Conservation (phyloP, 805 yeast genomes). For the Saturnispora kantuleensis region DNA sequence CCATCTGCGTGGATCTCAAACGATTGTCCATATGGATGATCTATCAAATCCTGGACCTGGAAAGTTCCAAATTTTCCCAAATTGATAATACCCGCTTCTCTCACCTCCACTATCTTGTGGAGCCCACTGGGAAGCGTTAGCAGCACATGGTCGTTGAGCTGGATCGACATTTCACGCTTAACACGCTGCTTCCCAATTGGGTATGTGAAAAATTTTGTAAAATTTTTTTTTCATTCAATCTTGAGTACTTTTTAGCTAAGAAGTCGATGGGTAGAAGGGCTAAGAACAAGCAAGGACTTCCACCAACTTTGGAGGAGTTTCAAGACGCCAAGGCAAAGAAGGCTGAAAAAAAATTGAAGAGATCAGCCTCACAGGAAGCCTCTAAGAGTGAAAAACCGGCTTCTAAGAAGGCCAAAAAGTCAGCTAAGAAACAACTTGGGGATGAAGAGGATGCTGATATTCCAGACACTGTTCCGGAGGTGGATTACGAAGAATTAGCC, state of each 20-base stretch:
- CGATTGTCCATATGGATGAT: slow-evolving; percentile 78
- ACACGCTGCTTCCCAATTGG: slow-evolving; percentile 1
- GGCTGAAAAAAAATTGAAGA: slow-evolving; percentile 27
- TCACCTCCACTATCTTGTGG: slow-evolving; percentile 59
- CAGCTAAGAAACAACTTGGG: slow-evolving; percentile 11
- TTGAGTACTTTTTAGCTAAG: background rate
- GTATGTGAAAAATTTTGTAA: slow-evolving; percentile 7
- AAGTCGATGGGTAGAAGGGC: slow-evolving; percentile 80
- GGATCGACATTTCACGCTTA: slow-evolving; percentile 1
- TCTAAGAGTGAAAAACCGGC: slow-evolving; percentile 22
- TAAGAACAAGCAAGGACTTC: slow-evolving; percentile 85
- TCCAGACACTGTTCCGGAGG: slow-evolving; percentile 49
- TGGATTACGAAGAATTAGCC: slow-evolving; percentile 55
- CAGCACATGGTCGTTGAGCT: slow-evolving; percentile 43
- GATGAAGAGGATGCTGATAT: slow-evolving; percentile 30
- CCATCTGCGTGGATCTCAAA: slow-evolving; percentile 65
- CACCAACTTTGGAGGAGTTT: slow-evolving; percentile 83
- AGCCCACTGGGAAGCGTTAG: slow-evolving; percentile 77
- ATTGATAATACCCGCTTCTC: slow-evolving; percentile 48
- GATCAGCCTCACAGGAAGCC: slow-evolving; percentile 20
- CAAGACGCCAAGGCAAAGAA: slow-evolving; percentile 35
- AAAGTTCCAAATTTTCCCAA: slow-evolving; percentile 92
- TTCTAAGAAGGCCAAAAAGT: slow-evolving; percentile 17
- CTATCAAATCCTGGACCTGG: slow-evolving; percentile 61
- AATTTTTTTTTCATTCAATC: slow-evolving; percentile 3